A percentile compares a stretch with the other conserved stretches of the same genome.
These are phyloP conservation scores for Lolium rigidum DNA, from an alignment of 176 grass and related monocot genomes.

Conservation along the genomic window DNA sequence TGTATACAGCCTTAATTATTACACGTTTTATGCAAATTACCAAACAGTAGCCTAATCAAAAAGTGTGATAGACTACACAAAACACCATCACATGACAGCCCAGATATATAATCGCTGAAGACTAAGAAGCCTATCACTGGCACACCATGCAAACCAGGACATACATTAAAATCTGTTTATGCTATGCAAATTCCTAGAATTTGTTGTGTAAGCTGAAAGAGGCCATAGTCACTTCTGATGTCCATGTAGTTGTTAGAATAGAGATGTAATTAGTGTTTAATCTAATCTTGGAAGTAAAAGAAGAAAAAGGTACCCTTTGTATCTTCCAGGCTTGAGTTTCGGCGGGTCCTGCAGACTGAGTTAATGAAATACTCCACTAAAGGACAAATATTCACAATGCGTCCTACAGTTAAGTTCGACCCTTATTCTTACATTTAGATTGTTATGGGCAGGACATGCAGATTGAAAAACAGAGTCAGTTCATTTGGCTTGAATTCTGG, in stretches of 20 bases:
- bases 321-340: neutral
- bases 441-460: too few relatives aligned
- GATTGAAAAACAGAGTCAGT: too few relatives aligned
- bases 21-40: neutral
- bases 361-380: neutral
- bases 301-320: neutral
- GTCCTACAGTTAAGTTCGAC: neutral
- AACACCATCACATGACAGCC: neutral
- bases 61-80: neutral
- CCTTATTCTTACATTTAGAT: neutral
- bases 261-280: constrained; percentile 3
- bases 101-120: neutral
- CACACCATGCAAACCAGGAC: too few relatives aligned
- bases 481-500: neutral
- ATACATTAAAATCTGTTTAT: too few relatives aligned
- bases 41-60: neutral
- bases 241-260: neutral
- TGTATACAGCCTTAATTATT: neutral
- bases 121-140: neutral
- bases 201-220: too few relatives aligned
- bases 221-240: too few relatives aligned
- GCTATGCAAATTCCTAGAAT: too few relatives aligned
- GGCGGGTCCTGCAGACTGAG: neutral
- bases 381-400: neutral
- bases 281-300: neutral